Evolutionary conservation across 179 eudicot genomes (phyloP).

Genomic region (Pouteria campechiana): DNA sequence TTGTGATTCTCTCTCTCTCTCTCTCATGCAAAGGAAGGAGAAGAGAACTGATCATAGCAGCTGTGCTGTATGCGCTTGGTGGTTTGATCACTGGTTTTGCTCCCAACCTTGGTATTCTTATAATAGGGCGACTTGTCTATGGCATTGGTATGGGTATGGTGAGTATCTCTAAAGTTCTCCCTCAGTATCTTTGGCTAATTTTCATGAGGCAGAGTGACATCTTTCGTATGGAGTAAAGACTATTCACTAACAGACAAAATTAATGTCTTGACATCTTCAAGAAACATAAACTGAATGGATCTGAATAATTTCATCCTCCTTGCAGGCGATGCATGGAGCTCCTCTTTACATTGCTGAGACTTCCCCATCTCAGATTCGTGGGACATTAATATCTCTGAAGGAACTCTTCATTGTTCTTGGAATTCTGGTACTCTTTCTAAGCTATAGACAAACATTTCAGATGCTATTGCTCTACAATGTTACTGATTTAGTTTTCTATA

Average conservation of each 20-base stretch:
- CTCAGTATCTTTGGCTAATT: too few species aligned
- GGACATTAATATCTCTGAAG: slow-evolving; percentile 84
- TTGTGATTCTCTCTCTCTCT: too few species aligned
- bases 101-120: slow-evolving; percentile 58
- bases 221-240: too few species aligned
- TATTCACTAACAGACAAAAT: too few species aligned
- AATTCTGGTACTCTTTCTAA: slow-evolving; percentile 48
- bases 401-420: slow-evolving; percentile 91
- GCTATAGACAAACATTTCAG: neutral
- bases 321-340: slow-evolving; percentile 99
- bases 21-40: slow-evolving; percentile 58
- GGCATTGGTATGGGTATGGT: slow-evolving; percentile 99
- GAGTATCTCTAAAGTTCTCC: slow-evolving; percentile 10
- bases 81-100: slow-evolving; percentile 67
- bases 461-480: neutral
- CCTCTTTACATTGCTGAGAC: slow-evolving; percentile 99
- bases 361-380: slow-evolving; percentile 91
- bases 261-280: too few species aligned
- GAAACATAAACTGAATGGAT: too few species aligned
- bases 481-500: neutral
- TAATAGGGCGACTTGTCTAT: slow-evolving; percentile 69
- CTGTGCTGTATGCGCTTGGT: slow-evolving; percentile 60
- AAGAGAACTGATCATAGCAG: slow-evolving; percentile 73
- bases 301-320: neutral
- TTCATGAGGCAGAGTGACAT: too few species aligned